phyloP scores from a whole-genome alignment of 1,139 yeast species.

The Debaryomyces udenii region DNA sequence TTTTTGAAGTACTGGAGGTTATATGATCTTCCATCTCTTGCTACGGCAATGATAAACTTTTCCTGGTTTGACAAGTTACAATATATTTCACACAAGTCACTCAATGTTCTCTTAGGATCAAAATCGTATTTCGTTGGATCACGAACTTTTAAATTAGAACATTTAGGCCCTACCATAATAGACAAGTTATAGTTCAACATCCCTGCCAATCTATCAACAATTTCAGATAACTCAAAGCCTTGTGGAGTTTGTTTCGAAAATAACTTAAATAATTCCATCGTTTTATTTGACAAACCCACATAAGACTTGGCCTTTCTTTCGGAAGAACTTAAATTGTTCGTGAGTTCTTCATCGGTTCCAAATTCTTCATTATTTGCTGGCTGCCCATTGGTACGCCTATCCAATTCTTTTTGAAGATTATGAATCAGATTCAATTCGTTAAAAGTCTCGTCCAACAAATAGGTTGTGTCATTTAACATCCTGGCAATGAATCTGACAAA shows the following conservation, averaged over 20 bases:
- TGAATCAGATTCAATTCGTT: conserved; percentile 80
- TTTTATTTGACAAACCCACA: conserved; percentile 82
- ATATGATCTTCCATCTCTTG: conserved; percentile 89
- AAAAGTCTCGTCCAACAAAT: conserved; percentile 86
- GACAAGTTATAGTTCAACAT: conserved; percentile 92
- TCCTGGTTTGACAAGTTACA: conserved; percentile 66
- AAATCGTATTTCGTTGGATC: conserved; percentile 85
- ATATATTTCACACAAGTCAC: conserved; percentile 73
- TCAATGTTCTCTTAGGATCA: conserved; percentile 73
- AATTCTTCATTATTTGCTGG: conserved; percentile 44
- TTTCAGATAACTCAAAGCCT: conserved; percentile 85
- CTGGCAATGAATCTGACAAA: conserved; percentile 92
- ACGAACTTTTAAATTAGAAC: conserved; percentile 82
- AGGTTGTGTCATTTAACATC: conserved; percentile 92
- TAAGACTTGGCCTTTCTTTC: conserved; percentile 82
- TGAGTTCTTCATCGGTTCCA: conserved; percentile 64
- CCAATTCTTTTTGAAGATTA: conserved; percentile 63
- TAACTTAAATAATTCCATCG: conserved; percentile 74
- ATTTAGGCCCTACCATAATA: conserved; percentile 92
- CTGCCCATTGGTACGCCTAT: conserved; percentile 41
- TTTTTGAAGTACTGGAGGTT: conserved; percentile 63
- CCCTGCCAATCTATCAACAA: conserved; percentile 91
- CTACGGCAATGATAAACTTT: conserved; percentile 76
- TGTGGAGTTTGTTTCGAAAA: conserved; percentile 86
- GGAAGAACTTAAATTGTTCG: conserved; percentile 56